Evolutionary conservation across 768 basidiomycete genomes (phyloP).

Genomic region (Mycena latifolia): DNA sequence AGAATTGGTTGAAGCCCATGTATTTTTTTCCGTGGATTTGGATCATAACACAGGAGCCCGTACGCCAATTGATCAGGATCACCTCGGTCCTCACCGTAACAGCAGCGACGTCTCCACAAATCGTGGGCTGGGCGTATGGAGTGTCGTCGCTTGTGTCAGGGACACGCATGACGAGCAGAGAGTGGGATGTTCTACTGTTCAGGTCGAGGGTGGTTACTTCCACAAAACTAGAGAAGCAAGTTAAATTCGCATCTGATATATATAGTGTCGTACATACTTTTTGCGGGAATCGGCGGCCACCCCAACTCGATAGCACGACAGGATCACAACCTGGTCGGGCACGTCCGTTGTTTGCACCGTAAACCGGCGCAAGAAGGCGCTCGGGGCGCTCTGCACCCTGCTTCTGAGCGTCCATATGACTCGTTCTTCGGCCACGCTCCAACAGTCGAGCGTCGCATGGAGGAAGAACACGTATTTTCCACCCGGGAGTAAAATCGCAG

Average conservation of each 20-base stretch:
- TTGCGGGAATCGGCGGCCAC: too few species aligned
- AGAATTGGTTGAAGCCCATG: too few species aligned
- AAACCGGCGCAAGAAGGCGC: too few species aligned
- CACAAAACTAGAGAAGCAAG: background rate
- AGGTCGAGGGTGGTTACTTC: slow-evolving; percentile 6
- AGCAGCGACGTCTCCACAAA: slow-evolving; percentile 3
- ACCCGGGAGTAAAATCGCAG: slow-evolving; percentile 5
- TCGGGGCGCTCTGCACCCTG: too few species aligned
- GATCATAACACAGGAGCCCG: background rate
- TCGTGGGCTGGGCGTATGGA: background rate
- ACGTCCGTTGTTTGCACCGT: too few species aligned
- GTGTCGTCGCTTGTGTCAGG: background rate
- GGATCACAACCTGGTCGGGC: too few species aligned
- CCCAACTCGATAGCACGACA: too few species aligned
- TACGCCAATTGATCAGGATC: slow-evolving; percentile 18
- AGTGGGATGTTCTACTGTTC: background rate
- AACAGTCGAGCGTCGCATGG: too few species aligned
- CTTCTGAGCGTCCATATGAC: too few species aligned
- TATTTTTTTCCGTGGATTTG: too few species aligned
- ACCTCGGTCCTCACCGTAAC: background rate
- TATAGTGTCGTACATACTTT: background rate
- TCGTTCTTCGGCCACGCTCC: too few species aligned
- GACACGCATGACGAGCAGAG: background rate
- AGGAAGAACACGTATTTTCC: too few species aligned
- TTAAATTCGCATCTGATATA: background rate